Base-by-base conservation (phyloP, 176 grass and related monocot species). In the Triticum monococcum region DNA sequence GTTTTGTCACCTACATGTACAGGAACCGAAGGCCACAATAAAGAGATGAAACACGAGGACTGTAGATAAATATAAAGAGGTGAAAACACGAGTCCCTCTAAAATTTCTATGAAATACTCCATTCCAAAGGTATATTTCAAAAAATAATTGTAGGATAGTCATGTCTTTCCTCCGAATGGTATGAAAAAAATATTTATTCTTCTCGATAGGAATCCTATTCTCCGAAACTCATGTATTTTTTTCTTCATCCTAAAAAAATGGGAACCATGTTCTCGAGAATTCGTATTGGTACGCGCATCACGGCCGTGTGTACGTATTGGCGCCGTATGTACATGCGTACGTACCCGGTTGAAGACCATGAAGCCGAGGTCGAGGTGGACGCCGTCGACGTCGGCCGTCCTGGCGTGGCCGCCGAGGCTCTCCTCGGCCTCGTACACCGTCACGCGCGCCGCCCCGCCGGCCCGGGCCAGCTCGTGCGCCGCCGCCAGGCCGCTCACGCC, bases 311-410 rank as follows among this genome's bases (percentile, higher is more conserved):
- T 54, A 16, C 16, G 50, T 54, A 20, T 56, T 56, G 52, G 2
- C 7, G 0, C 54, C 54, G 54, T 57, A 56, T 1, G 46, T 8
- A 43, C 2, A 43, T 1, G 40, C 9, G 11, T 45, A 20, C 72
- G 72, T 78, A 98, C 95, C 85, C 91, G 70, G 65, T 98, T 98
- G 85, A 98, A 98, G 76, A 92, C 93, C 95, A 95, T 98, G 93
- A 95, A 98, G 20, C 95, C 93, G 35, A 98, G 88, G 75, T 98
- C 95, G 76, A 98, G 83, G 3, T 87, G 66, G 85, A 93, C 91
- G 60, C 89, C 63, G 75, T 95, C 85, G 72, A 93, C 76, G 80
- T 88, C 43, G 50, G 90, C 89, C 7, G 95, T 98, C 79, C 86
- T 89, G 57, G 95, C 83, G 59, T 98, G 93, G 11, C 95, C 95